These are phyloP conservation scores for Coemansia umbellata DNA, from an alignment of 192 early-diverging fungal genomes.

Conservation along the genomic window DNA sequence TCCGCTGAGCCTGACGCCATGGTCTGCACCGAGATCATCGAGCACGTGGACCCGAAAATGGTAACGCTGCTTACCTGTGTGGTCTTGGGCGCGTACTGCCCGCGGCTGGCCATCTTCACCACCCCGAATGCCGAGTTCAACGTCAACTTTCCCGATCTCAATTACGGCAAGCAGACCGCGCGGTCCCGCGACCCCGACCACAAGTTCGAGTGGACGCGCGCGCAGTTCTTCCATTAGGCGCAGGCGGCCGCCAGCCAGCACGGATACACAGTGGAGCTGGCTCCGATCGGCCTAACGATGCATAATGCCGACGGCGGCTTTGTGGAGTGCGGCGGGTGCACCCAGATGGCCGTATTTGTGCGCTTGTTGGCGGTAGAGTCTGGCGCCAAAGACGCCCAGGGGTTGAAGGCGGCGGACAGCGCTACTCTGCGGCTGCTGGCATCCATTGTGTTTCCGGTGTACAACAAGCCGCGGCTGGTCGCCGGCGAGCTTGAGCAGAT, in stretches of 20 bases:
- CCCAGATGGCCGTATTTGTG: conserved; percentile 73
- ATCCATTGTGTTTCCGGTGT: conserved; percentile 54
- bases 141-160: conserved; percentile 72
- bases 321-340: conserved; percentile 56
- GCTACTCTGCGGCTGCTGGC: conserved; percentile 28
- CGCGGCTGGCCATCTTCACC: conserved; percentile 65
- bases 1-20: conserved; percentile 59
- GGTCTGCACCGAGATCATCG: conserved; percentile 80
- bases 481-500: conserved; percentile 23
- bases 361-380: conserved; percentile 1
- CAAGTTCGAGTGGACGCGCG: conserved; percentile 94
- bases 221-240: conserved; percentile 78
- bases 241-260: conserved; percentile 51
- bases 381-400: not conserved
- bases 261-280: conserved; percentile 57
- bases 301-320: conserved; percentile 20
- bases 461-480: conserved; percentile 29
- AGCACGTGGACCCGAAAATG: conserved; percentile 60
- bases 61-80: conserved; percentile 58
- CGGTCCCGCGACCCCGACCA: conserved; percentile 81
- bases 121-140: conserved; percentile 94
- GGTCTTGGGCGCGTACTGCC: conserved; percentile 65
- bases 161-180: conserved; percentile 62
- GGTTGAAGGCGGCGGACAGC: not conserved
- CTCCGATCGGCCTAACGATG: conserved; percentile 42